Evolutionary conservation across 2,329 filamentous ascomycete species (phyloP), one percentile per base, ranked within the genome.

Genomic region (Beauveria sp.): DNA sequence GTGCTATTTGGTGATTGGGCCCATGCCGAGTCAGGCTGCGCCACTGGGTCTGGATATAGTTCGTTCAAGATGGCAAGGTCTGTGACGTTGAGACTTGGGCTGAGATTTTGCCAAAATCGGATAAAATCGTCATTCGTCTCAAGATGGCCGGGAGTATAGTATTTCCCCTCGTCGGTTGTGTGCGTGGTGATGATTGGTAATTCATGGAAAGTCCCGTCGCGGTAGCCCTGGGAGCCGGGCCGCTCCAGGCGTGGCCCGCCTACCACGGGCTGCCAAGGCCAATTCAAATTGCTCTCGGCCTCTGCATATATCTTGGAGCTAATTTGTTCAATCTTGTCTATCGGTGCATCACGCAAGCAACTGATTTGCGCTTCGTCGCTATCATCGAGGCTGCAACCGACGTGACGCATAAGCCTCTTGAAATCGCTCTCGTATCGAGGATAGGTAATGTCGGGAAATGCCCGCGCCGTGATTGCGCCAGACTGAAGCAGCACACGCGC

Each of bases 231-330:
- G 0, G 78, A 80, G 20, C 79, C 79, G 5, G 74, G 71, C 60
- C 79, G 80, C 65, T 81, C 78, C 3, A 81, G 70, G 0, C 80
- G 62, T 0, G 75, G 75, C 0, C 78, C 79, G 0, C 77, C 77
- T 0, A 78, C 76, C 0, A 75, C 74, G 1, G 79, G 79, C 56
- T 81, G 79, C 68, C 78, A 81, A 0, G 79, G 78, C 79, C 79
- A 81, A 0, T 76, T 80, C 28, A 77, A 68, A 43, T 72, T 72
- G 18, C 73, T 72, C 5, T 75, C 67, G 4, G 75, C 74, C 0
- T 74, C 71, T 2, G 71, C 66, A 61, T 74, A 79, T 3, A 79
- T 60, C 22, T 72, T 71, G 0, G 71, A 70, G 42, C 76, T 77
- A 20, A 76, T 73, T 61, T 70, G 65, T 9, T 69, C 62, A 43